These are phyloP conservation scores for Citropsis articulata DNA, from an alignment of 345 rosid species.

Conservation along the genomic window DNA sequence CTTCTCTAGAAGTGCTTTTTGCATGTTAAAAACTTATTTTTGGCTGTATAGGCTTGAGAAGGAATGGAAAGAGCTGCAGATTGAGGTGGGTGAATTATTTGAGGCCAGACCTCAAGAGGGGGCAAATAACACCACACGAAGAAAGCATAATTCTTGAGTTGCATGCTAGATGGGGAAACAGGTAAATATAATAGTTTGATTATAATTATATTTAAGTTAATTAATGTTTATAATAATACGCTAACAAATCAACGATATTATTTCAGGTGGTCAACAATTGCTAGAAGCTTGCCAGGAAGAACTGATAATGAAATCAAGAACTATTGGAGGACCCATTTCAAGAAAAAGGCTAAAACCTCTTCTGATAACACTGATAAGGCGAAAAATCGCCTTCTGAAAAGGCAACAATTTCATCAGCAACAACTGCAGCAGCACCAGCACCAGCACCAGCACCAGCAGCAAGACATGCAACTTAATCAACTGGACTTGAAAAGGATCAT, in stretches of 20 bases:
- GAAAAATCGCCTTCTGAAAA: conserved; percentile 50
- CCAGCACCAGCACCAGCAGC: conserved; percentile 36
- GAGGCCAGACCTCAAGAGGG: conserved; percentile 94
- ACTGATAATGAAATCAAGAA: conserved; percentile 93
- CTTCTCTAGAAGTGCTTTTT: neutral
- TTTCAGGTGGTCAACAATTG: conserved; percentile 88
- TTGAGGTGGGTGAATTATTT: conserved; percentile 93
- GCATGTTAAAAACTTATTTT: neutral
- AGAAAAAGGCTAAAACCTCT: conserved; percentile 63
- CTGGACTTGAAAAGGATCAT: conserved; percentile 56
- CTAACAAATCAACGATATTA: neutral
- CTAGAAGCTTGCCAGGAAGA: conserved; percentile 90
- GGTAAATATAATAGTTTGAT: conserved; percentile 32
- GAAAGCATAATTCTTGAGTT: conserved; percentile 77
- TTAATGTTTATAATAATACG: neutral
- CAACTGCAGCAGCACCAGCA: conserved; percentile 21
- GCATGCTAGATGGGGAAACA: conserved; percentile 94
- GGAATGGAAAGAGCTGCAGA: conserved; percentile 93
- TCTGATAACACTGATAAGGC: conserved; percentile 47
- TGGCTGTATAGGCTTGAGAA: conserved; percentile 53
- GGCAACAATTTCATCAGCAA: conserved; percentile 73
- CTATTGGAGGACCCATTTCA: conserved; percentile 95
- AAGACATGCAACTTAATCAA: conserved; percentile 45
- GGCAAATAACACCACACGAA: conserved; percentile 89
- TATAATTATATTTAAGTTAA: neutral